phyloP scores from a whole-genome alignment of 2,329 filamentous ascomycete species.

The Sclerotinia borealis region DNA sequence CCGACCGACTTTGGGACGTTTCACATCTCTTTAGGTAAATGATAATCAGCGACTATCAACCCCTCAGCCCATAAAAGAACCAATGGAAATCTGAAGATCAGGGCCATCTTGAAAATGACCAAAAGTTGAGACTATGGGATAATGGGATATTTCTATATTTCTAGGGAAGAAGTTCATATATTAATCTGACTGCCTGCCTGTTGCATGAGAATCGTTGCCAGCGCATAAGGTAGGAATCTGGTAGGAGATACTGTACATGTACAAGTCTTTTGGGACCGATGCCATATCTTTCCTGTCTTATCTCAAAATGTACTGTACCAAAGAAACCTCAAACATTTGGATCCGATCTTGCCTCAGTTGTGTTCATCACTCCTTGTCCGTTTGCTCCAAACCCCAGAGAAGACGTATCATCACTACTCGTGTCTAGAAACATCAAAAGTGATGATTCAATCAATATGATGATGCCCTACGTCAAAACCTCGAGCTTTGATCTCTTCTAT shows the following conservation, averaged over 20 bases:
- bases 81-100: not conserved
- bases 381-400: not conserved
- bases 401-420: not conserved
- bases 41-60: constrained; percentile 7
- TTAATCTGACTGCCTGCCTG: constrained; percentile 1
- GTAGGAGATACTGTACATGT: not conserved
- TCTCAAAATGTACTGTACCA: not conserved
- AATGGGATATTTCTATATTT: too few species aligned
- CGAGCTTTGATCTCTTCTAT: not conserved
- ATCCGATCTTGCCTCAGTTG: not conserved
- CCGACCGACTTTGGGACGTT: constrained; percentile 6
- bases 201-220: constrained; percentile 8
- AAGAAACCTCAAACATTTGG: not conserved
- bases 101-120: not conserved
- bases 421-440: not conserved
- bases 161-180: not conserved
- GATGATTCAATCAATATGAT: not conserved
- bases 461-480: not conserved
- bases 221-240: constrained; percentile 7
- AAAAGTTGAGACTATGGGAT: not conserved
- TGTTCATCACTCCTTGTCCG: not conserved
- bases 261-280: not conserved
- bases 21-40: constrained; percentile 3
- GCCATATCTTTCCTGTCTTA: not conserved
- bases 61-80: not conserved